Evolutionary conservation across 306 rosid species (phyloP).

Genomic region (Begonia fuchsioides): DNA sequence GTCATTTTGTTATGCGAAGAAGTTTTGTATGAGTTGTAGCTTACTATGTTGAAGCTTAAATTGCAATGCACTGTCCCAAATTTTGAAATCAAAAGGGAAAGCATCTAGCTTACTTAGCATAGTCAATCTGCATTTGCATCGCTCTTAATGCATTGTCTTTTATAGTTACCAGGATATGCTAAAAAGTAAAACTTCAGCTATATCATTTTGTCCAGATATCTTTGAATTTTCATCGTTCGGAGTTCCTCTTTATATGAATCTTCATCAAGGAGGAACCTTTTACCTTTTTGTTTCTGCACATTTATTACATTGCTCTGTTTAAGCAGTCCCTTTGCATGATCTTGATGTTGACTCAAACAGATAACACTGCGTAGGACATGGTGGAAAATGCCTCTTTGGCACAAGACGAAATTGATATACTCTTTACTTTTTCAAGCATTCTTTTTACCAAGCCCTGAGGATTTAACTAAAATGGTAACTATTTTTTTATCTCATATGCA

Average conservation of each 20-base stretch:
- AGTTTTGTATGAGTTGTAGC: not conserved
- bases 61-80: no score
- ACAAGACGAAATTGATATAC: constrained; percentile 63
- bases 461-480: constrained; percentile 64
- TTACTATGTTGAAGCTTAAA: no score
- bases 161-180: no score
- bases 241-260: constrained; percentile 3
- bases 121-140: no score
- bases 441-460: constrained; percentile 68
- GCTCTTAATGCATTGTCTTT: no score
- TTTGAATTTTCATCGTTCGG: not conserved
- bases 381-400: constrained; percentile 91
- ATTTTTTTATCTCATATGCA: constrained; percentile 6
- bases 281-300: not conserved
- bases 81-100: no score
- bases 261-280: constrained; percentile 2
- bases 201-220: not conserved
- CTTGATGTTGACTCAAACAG: constrained; percentile 30
- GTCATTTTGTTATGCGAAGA: no score
- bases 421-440: constrained; percentile 61
- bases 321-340: not conserved
- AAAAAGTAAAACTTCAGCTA: no score
- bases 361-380: constrained; percentile 80
- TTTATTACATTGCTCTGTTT: no score
- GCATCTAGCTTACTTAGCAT: no score